Percentiles rank a stretch among this genome's conserved stretches.
These are phyloP conservation scores for Kurtzmaniella quercitrusa DNA, from an alignment of 1,139 yeast genomes.

Conservation along the genomic window DNA sequence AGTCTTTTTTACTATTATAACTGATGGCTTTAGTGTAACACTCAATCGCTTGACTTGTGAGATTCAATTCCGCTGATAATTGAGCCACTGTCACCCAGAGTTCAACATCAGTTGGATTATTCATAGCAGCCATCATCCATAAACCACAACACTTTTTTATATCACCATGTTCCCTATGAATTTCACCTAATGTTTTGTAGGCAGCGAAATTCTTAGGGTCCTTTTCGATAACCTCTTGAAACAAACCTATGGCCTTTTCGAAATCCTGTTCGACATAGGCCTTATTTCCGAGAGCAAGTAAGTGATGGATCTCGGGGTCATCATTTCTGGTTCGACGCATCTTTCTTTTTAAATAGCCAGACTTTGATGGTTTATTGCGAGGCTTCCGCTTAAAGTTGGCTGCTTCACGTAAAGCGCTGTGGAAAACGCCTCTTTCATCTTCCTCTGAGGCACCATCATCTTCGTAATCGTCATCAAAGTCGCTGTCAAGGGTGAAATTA, in stretches of 20 bases:
- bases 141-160: slow-evolving; percentile 71
- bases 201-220: slow-evolving; percentile 82
- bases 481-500: slow-evolving; percentile 11
- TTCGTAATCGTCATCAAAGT: slow-evolving; percentile 13
- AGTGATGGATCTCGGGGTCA: slow-evolving; percentile 66
- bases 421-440: slow-evolving; percentile 46
- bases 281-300: slow-evolving; percentile 72
- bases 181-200: slow-evolving; percentile 81
- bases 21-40: slow-evolving; percentile 75
- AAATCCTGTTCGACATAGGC: slow-evolving; percentile 68
- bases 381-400: slow-evolving; percentile 53
- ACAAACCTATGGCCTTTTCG: slow-evolving; percentile 61
- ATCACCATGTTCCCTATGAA: slow-evolving; percentile 66
- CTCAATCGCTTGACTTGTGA: slow-evolving; percentile 73
- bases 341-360: slow-evolving; percentile 29
- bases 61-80: slow-evolving; percentile 67
- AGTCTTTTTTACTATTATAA: slow-evolving; percentile 49
- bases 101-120: slow-evolving; percentile 70
- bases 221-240: slow-evolving; percentile 68
- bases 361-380: slow-evolving; percentile 27
- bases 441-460: slow-evolving; percentile 22
- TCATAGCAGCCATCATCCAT: slow-evolving; percentile 81
- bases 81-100: slow-evolving; percentile 87
- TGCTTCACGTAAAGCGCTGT: slow-evolving; percentile 62
- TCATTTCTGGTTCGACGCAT: slow-evolving; percentile 36